A percentile compares a stretch with the other conserved stretches of the same genome.
These are phyloP conservation scores for Diaporthe sp. DNA, from an alignment of 2,329 filamentous ascomycete species.

Conservation along the genomic window DNA sequence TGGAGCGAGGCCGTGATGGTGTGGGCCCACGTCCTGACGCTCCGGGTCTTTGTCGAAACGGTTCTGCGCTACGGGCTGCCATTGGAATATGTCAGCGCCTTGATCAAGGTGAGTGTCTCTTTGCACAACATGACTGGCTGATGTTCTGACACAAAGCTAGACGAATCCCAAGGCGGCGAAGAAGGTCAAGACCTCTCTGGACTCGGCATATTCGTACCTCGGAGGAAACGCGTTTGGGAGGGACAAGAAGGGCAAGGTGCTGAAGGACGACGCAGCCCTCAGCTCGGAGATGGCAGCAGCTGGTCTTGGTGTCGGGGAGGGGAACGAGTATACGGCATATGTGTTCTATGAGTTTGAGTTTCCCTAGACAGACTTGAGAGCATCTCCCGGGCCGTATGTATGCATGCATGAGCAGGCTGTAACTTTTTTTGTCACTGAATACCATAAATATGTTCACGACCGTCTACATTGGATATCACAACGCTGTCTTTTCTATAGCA, in stretches of 20 bases:
- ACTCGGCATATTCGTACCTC: conserved; percentile 89
- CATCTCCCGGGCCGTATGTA: conserved; percentile 6
- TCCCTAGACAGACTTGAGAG: conserved; percentile 48
- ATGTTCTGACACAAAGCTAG: conserved; percentile 58
- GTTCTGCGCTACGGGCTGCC: conserved; percentile 96
- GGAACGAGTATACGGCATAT: conserved; percentile 91
- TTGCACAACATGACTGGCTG: not conserved
- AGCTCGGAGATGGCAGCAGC: conserved; percentile 87
- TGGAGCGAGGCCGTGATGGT: conserved; percentile 98
- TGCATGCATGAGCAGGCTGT: conserved; percentile 34
- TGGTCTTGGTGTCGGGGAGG: conserved; percentile 75
- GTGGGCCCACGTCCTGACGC: conserved; percentile 90
- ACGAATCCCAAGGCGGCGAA: conserved; percentile 85
- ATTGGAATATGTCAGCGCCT: conserved; percentile 85
- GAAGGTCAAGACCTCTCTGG: conserved; percentile 83
- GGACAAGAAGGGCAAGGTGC: conserved; percentile 92
- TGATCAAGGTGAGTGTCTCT: conserved; percentile 79
- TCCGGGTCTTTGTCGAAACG: conserved; percentile 97
- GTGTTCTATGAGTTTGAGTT: conserved; percentile 98
- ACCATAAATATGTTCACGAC: conserved; percentile 25
- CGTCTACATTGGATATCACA: conserved; percentile 12
- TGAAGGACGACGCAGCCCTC: conserved; percentile 86
- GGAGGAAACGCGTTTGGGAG: conserved; percentile 93
- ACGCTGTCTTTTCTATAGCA: conserved; percentile 23
- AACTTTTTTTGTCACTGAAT: conserved; percentile 29